A percentile compares a stretch with the other conserved stretches of the same genome.
phyloP scores from a whole-genome alignment of 176 grass and related monocot genomes.

The Juncus effusus region DNA sequence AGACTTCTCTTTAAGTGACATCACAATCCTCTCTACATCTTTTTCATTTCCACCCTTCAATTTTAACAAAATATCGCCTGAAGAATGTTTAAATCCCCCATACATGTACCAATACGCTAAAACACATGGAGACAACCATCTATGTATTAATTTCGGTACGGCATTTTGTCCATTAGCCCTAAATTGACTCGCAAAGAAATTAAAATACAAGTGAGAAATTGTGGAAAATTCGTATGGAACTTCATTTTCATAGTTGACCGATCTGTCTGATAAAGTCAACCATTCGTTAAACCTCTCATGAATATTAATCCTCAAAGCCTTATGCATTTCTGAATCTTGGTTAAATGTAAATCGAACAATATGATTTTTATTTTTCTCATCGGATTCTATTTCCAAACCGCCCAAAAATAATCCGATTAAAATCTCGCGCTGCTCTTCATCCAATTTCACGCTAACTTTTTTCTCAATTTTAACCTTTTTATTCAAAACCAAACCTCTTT shows the following conservation, averaged over 20 bases:
- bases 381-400: slow-evolving; percentile 60
- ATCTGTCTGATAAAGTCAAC: slow-evolving; percentile 58
- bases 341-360: slow-evolving; percentile 64
- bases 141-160: slow-evolving; percentile 81
- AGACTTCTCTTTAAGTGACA: slow-evolving; percentile 45
- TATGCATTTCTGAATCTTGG: slow-evolving; percentile 57
- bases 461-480: slow-evolving; percentile 63
- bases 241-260: slow-evolving; percentile 41
- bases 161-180: slow-evolving; percentile 44
- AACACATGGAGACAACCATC: slow-evolving; percentile 80
- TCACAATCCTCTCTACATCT: slow-evolving; percentile 66
- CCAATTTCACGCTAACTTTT: slow-evolving; percentile 67
- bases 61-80: slow-evolving; percentile 83
- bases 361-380: slow-evolving; percentile 50
- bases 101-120: slow-evolving; percentile 98
- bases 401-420: slow-evolving; percentile 87
- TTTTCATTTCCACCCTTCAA: slow-evolving; percentile 52
- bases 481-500: slow-evolving; percentile 46
- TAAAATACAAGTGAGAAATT: slow-evolving; percentile 68
- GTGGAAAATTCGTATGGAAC: slow-evolving; percentile 65
- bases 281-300: slow-evolving; percentile 89
- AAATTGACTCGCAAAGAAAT: slow-evolving; percentile 90
- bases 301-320: slow-evolving; percentile 65
- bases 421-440: slow-evolving; percentile 88
- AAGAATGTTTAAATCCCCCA: slow-evolving; percentile 64